Base-by-base conservation (phyloP, 129 eudicot genomes). In the Artemisia argyi region DNA sequence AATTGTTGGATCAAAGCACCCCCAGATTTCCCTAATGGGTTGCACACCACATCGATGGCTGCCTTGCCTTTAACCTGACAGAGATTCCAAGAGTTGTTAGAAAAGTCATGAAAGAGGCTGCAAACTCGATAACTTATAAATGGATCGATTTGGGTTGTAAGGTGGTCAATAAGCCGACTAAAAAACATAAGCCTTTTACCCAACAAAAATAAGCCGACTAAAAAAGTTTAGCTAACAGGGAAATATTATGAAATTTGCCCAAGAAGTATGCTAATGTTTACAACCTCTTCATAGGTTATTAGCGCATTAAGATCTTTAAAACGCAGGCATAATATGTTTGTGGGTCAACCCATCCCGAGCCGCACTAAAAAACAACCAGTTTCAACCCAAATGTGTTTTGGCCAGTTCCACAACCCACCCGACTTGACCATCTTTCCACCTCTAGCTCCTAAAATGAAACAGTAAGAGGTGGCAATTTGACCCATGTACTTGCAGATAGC, bases 21-120 rank as follows among this genome's bases (percentile, higher is more conserved):
- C 57, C 99, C 99, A 0, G 99, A 94, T 62, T 94, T 94, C 30
- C 99, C 99, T 61, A 94, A 72, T 4, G 99, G 99, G 65, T 94
- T 94, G 91, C 99, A 94, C 20, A 94, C 99, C 32, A 94, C 99
- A 66, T 94, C 97, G 65, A 94, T 94, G 9, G 99, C 99, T 42
- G 99, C 99, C 84, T 94, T 94, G 7, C 99, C 99, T 80, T 94
- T 94, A 26, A 94, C 90, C 98, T 94, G 88, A 44, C 35, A 49
- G 14, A 66, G 9, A 62, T 70, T 61, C 50, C 58, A 67, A 14
- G 60, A 17, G 53, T 17, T 75, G 48, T 35, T 14, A 73, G 72
- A 11, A 49, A 61, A 13, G 44, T 6, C 46, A 67, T 48, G 44
- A 47, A 11, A 66, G 7, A 19, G 17, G 26, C 24, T 28, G 30